Conservation (phyloP, 805 yeast species). For the Saccharomyces mikatae region DNA sequence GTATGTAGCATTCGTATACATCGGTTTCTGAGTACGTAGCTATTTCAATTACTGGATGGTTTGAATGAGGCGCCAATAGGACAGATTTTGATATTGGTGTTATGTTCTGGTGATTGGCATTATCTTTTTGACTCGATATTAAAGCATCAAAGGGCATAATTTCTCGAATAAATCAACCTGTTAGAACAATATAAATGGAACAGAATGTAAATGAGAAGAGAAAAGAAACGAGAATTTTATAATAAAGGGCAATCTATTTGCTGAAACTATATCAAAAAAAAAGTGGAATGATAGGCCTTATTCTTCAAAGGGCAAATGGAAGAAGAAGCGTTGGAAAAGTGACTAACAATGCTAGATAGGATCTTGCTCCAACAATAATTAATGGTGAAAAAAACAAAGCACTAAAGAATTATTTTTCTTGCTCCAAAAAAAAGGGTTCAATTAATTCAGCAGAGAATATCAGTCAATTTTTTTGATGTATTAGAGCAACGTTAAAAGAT, state of each 20-base stretch:
- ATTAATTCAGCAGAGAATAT: neutral
- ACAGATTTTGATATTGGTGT: neutral
- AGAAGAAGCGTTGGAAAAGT: neutral
- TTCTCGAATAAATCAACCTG: neutral
- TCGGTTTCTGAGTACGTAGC: constrained; percentile 46
- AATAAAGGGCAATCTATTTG: neutral
- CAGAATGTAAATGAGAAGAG: neutral
- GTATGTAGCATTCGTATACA: constrained; percentile 55
- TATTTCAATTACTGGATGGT: constrained; percentile 26
- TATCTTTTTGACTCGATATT: neutral
- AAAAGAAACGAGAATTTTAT: neutral
- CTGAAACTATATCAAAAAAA: neutral
- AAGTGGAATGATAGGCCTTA: neutral
- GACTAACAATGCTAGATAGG: neutral
- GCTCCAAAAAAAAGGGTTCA: neutral
- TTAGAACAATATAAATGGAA: neutral
- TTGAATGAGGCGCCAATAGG: neutral
- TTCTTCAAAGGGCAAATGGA: neutral
- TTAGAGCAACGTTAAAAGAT: neutral
- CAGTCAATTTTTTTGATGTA: neutral
- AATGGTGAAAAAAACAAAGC: neutral
- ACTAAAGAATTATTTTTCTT: neutral
- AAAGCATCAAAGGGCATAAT: neutral
- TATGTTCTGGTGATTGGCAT: neutral
- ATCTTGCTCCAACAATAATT: neutral